Base-by-base conservation (phyloP, 2,329 filamentous ascomycete genomes). In the Penicillium janthinellum region DNA sequence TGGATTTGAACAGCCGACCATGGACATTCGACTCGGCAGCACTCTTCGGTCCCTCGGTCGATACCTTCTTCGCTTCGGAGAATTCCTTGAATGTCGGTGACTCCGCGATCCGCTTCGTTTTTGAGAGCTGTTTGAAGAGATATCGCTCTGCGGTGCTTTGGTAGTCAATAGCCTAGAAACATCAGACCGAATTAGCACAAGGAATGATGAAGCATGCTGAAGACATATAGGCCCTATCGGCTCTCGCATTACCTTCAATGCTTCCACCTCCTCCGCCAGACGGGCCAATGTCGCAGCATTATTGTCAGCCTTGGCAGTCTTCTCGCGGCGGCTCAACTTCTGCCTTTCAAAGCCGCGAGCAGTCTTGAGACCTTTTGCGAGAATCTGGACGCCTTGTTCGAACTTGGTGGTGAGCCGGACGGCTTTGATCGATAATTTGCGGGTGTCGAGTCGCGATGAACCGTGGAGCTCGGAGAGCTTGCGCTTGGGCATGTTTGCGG, bases 301-400 rank as follows among this genome's bases (percentile, higher is more conserved):
- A 11, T 77, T 77, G 39, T 81, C 78, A 7, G 72, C 64, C 42
- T 74, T 77, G 0, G 84, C 84, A 2, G 77, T 79, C 70, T 88
- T 88, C 65, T 83, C 81, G 58, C 86, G 77, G 14, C 86, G 79
- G 22, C 85, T 83, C 58, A 88, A 77, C 70, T 88, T 88, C 72
- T 88, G 86, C 52, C 85, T 78, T 72, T 89, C 86, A 64, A 88
- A 86, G 11, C 83, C 83, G 45, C 84, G 83, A 38, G 84, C 84
- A 10, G 83, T 77, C 68, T 86, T 87, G 45, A 88, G 78, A 1
- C 83, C 84, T 28, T 79, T 74, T 20, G 78, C 75, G 4, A 88
- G 76, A 20, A 79, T 69, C 57, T 81, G 81, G 45, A 81, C 78
- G 28, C 81, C 81, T 49, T 82, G 77, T 35, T 81, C 75, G 59